Evolutionary conservation across 345 rosid species (phyloP), one percentile per base, ranked within the genome.

Genomic region (Xanthoceras sorbifolium): DNA sequence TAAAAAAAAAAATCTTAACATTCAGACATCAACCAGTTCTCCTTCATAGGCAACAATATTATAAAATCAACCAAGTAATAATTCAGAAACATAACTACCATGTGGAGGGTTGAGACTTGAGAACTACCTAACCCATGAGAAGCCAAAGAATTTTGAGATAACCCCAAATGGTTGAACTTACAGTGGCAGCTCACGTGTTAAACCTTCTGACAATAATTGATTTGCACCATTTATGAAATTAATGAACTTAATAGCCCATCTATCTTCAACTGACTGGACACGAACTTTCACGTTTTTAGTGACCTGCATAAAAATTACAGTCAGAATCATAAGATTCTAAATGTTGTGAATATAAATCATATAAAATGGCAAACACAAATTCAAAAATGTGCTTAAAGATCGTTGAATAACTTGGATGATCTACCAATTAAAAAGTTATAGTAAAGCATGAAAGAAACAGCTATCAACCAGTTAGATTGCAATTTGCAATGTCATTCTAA

Each of bases 151-250:
- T 17, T 32, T 73, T 50, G 65, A 75, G 32, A 62, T 73, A 78
- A 46, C 60, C 54, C 26, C 20, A 67, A 76, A 72, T 65, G 40
- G 40, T 32, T 20, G 34, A 83, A 85, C 98, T 89, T 85, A 94
- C 98, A 94, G 46, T 12, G 88, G 86, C 62, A 94, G 79, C 83
- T 94, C 98, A 74, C 96, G 98, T 1, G 98, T 94, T 76, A 85
- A 65, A 52, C 97, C 96, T 77, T 92, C 88, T 15, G 83, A 80
- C 81, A 94, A 70, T 69, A 91, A 86, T 36, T 92, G 98, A 69
- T 90, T 86, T 55, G 85, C 86, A 50, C 94, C 89, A 2, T 80
- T 79, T 23, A 92, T 89, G 78, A 87, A 92, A 84, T 87, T 87
- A n/a, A 90, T 10, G 2, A 94, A 82, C 79, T 88, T 91, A 71